Conservation (phyloP, 2,329 filamentous ascomycete genomes). For the Sporothrix mexicana region DNA sequence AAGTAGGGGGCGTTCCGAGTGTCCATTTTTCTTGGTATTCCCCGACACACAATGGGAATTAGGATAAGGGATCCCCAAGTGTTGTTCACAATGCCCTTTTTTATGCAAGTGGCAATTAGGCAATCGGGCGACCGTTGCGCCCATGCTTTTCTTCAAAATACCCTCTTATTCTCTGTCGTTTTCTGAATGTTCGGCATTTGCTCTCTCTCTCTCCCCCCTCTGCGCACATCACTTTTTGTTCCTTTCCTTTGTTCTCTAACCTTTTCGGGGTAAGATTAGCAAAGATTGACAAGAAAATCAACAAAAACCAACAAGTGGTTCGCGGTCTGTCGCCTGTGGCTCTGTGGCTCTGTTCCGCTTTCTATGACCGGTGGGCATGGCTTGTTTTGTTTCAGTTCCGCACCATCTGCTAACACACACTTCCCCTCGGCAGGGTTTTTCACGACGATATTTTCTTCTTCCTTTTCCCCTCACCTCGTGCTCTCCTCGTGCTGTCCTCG, state of each 20-base stretch:
- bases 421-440: not conserved
- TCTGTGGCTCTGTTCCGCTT: not conserved
- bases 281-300: not conserved
- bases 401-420: not conserved
- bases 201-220: not conserved
- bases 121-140: not conserved
- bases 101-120: not conserved
- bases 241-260: not conserved
- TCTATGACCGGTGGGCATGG: not conserved
- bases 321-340: no score
- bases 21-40: not conserved
- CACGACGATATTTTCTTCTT: not conserved
- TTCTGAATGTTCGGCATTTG: no score
- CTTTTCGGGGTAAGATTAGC: slow-evolving; percentile 4
- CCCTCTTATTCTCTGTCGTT: not conserved
- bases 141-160: not conserved
- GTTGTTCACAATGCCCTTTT: not conserved
- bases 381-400: not conserved
- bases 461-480: not conserved
- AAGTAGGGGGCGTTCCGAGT: not conserved
- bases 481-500: not conserved
- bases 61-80: no score
- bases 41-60: slow-evolving; percentile 1
- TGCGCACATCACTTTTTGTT: not conserved
- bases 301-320: not conserved